A percentile compares a stretch with the other conserved stretches of the same genome.
Conservation (phyloP, 208 protist genomes). For the Leishmania arabica region DNA sequence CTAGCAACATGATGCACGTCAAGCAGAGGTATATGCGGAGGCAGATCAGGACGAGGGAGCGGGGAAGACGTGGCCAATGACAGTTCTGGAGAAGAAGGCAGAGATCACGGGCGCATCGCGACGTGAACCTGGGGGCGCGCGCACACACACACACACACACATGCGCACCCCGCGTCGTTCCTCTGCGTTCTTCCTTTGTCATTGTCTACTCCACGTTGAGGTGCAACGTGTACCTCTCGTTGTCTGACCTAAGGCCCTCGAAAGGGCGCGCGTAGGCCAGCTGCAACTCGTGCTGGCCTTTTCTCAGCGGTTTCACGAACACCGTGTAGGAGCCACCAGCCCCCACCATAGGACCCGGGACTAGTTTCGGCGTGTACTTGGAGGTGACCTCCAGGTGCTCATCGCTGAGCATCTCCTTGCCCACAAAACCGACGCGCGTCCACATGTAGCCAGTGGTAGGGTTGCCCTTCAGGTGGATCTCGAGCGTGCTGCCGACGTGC, state of each 20-base stretch:
- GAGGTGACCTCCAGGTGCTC: constrained; percentile 21
- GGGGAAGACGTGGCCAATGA: background rate
- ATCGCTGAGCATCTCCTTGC: constrained; percentile 25
- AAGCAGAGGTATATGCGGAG: background rate
- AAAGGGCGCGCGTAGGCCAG: constrained; percentile 59
- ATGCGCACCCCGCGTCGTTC: background rate
- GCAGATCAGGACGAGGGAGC: background rate
- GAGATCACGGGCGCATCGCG: background rate
- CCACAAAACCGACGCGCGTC: constrained; percentile 35
- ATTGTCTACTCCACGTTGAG: constrained; percentile 34
- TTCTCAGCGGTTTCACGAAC: constrained; percentile 33
- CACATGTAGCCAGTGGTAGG: constrained; percentile 77
- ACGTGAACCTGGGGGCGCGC: background rate
- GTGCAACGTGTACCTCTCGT: constrained; percentile 45
- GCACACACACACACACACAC: too few species aligned
- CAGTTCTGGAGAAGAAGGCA: background rate
- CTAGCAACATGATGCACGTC: background rate
- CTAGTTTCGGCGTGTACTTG: constrained; percentile 10
- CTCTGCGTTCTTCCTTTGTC: background rate
- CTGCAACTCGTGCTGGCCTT: constrained; percentile 39
- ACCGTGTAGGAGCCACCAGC: constrained; percentile 44
- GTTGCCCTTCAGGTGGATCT: constrained; percentile 55
- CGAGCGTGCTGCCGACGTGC: constrained; percentile 26
- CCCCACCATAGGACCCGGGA: constrained; percentile 35
- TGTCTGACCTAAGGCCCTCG: constrained; percentile 23